These are phyloP conservation scores for Pleurotus tuoliensis DNA, from an alignment of 768 basidiomycete genomes.

Conservation along the genomic window DNA sequence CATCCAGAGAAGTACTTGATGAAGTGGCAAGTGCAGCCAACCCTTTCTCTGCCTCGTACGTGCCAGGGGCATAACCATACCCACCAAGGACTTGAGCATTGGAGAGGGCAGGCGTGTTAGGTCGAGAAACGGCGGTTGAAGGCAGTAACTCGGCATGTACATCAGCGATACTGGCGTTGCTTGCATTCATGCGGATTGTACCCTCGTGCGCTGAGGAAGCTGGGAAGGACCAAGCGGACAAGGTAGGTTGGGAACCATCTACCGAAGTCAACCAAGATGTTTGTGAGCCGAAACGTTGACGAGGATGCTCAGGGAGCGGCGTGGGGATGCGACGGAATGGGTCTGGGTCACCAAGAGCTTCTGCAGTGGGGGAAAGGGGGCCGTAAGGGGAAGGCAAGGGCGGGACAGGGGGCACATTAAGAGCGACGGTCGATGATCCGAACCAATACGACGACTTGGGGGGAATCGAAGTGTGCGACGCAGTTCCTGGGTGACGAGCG, in stretches of 20 bases:
- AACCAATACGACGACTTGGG: constrained; percentile 66
- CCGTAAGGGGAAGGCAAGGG: constrained; percentile 63
- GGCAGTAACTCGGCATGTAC: constrained; percentile 38
- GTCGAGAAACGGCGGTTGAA: constrained; percentile 35
- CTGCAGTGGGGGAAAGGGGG: constrained; percentile 36
- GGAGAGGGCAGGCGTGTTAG: constrained; percentile 49
- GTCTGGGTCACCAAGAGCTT: constrained; percentile 43
- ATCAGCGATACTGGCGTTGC: constrained; percentile 35
- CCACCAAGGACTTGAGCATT: constrained; percentile 64
- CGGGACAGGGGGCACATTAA: constrained; percentile 51
- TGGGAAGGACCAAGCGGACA: constrained; percentile 71
- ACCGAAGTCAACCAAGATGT: constrained; percentile 73
- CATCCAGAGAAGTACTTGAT: constrained; percentile 45
- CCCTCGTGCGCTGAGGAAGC: constrained; percentile 33
- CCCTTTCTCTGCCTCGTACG: constrained; percentile 49
- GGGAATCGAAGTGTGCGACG: constrained; percentile 39
- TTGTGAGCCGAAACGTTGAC: constrained; percentile 57
- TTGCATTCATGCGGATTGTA: constrained; percentile 17
- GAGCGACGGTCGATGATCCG: constrained; percentile 38
- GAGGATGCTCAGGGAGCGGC: constrained; percentile 33
- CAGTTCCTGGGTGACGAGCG: constrained; percentile 27
- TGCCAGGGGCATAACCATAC: constrained; percentile 54
- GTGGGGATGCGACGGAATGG: constrained; percentile 57
- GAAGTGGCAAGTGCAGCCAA: constrained; percentile 40
- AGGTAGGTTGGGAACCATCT: constrained; percentile 49